Evolutionary conservation across 768 basidiomycete species (phyloP), one percentile per base, ranked within the genome.

Genomic region (Cystobasidium onofrii): DNA sequence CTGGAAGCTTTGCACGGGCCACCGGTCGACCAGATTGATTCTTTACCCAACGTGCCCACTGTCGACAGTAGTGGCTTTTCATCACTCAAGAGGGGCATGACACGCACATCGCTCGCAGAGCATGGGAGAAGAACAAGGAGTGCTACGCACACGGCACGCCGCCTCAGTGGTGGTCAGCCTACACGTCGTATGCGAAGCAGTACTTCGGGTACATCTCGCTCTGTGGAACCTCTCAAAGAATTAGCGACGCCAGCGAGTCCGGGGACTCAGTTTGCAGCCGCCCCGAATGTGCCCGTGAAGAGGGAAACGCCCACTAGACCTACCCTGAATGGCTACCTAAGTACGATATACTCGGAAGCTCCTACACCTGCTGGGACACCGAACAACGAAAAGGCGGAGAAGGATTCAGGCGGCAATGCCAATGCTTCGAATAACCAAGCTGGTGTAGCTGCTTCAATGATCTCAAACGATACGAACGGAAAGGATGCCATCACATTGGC

Each of bases 1-100:
- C 86, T 81, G 44, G 77, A 76, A 31, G 55, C 54, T 71, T 31
- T 57, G 54, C 65, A 67, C 23, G 31, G 31, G 4, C 27, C 39
- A 23, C 34, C 65, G 2, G 44, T n/a, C 20, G 44, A 43, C 34
- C 15, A 12, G 54, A 41, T 36, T 7, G 15, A 64, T 25, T 17
- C 29, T 25, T 10, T 25, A 17, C 18, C 63, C 25, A 34, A 41
- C 12, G 33, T 39, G 29, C 13, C 17, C 18, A 50, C 46, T 15
- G 46, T 3, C 46, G 46, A 50, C 20, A 20, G 46, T 20, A 50
- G 46, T 20, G 46, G 46, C 20, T 50, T 50, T 20, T 50, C 46
- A 4, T 50, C 46, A 20, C 46, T 50, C n/a, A 50, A 50, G 15
- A 50, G n/a, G 20, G 46, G 46, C 15, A n/a, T 50, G n/a, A 12